Evolutionary conservation across 345 rosid species (phyloP), one percentile per base, ranked within the genome.

Genomic region (Clausena lansium): DNA sequence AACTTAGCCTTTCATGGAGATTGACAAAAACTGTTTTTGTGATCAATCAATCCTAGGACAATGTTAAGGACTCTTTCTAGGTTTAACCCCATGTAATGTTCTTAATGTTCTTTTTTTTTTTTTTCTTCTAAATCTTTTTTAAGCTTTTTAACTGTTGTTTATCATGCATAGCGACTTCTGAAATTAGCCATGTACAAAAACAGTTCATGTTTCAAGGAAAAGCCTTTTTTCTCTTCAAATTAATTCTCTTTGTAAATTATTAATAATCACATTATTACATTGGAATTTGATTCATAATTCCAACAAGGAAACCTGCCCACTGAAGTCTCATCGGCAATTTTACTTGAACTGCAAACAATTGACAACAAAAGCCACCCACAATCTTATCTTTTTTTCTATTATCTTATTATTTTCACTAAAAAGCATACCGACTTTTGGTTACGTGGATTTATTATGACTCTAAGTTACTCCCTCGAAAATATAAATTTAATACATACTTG

Each of bases 151-250:
- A 68, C 67, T 66, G 76, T 67, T 83, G 81, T 82, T 87, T 75
- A 76, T 61, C 77, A 74, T 84, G 89, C 81, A 76, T 82, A 80
- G 85, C 61, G 74, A 83, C 82, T 78, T 80, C 57, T 77, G 83
- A 74, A 41, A 81, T 81, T 87, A 85, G 89, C 82, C 76, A 69
- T 88, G 98, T 87, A 89, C 89, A 94, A 86, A 88, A 78, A 85
- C 88, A 77, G 86, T 81, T 84, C 87, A 76, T 79, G 85, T 85
- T 84, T 75, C 85, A 84, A 79, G 82, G 81, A 71, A 81, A 67
- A 45, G 50, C 22, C 55, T 54, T 65, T 78, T 35, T 25, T 27
- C 32, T 52, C 20, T 50, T 39, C 55, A 75, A 65, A 22, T 25
- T 66, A 0, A 50, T 67, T 68, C 69, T 47, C 36, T 35, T 47